These are phyloP conservation scores for Hemerocallis citrina DNA, from an alignment of 106 monocot species.

Conservation along the genomic window DNA sequence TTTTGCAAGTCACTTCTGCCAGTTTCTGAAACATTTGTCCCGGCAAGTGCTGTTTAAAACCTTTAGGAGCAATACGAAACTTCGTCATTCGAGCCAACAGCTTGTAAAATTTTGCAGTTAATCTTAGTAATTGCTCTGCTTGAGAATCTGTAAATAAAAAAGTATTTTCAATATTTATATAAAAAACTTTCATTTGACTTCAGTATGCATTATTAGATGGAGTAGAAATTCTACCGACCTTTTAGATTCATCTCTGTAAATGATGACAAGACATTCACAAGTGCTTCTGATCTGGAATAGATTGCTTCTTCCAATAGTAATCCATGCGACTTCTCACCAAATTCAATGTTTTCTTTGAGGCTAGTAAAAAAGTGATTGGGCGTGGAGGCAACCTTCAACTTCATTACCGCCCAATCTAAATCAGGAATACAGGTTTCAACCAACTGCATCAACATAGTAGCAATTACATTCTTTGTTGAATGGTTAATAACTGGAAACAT, in stretches of 20 bases:
- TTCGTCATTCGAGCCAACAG: constrained; percentile 67
- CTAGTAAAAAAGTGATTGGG: constrained; percentile 8
- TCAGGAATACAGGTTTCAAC: constrained; percentile 52
- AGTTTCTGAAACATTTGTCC: constrained; percentile 71
- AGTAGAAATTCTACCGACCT: constrained; percentile 33
- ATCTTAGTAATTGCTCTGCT: constrained; percentile 63
- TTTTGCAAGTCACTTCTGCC: constrained; percentile 71
- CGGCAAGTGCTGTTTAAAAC: constrained; percentile 51
- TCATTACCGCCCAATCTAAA: constrained; percentile 56
- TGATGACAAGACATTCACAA: constrained; percentile 56
- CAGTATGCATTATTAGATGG: neutral
- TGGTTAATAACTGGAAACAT: constrained; percentile 41
- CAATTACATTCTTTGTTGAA: constrained; percentile 43
- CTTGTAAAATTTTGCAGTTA: constrained; percentile 76
- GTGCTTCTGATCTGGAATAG: constrained; percentile 54
- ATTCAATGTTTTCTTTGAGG: constrained; percentile 6
- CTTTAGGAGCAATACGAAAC: constrained; percentile 60
- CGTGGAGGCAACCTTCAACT: constrained; percentile 37
- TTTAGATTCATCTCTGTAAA: constrained; percentile 82
- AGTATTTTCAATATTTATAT: neutral
- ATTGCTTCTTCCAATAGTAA: constrained; percentile 50
- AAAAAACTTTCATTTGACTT: too few species aligned
- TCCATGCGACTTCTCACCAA: constrained; percentile 20
- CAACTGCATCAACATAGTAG: constrained; percentile 37
- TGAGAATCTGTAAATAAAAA: constrained; percentile 47